Percentiles rank a stretch among this genome's conserved stretches.
Evolutionary conservation across 2,329 filamentous ascomycete genomes (phyloP).

Genomic region (Beauveria brongniartii): DNA sequence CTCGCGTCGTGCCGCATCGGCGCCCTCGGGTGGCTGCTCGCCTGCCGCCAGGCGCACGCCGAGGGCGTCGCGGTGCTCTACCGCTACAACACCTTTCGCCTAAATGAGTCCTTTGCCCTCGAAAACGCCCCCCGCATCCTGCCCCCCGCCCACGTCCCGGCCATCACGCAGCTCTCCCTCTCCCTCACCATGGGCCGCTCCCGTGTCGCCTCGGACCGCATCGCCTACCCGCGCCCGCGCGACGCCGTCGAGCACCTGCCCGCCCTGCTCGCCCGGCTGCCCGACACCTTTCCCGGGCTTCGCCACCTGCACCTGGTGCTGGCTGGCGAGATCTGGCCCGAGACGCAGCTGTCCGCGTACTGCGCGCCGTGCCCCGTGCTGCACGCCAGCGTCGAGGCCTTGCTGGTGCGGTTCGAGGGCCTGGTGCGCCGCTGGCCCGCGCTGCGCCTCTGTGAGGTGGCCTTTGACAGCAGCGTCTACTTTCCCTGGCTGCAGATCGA

Average conservation of each 20-base stretch:
- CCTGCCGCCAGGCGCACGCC: slow-evolving; percentile 5
- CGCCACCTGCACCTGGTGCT: not conserved
- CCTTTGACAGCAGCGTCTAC: slow-evolving; percentile 5
- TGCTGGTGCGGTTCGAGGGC: not conserved
- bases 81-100: slow-evolving; percentile 2
- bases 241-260: slow-evolving; percentile 3
- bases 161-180: slow-evolving; percentile 1
- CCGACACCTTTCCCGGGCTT: not conserved
- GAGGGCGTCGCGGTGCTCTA: slow-evolving; percentile 8
- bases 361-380: not conserved
- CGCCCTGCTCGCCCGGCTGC: not conserved
- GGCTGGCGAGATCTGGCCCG: slow-evolving; percentile 3
- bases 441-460: not conserved
- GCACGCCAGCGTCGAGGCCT: not conserved
- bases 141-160: not conserved
- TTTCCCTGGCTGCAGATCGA: slow-evolving; percentile 10
- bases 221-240: slow-evolving; percentile 4
- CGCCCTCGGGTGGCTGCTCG: slow-evolving; percentile 4
- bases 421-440: not conserved
- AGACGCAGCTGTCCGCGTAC: not conserved
- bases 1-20: not conserved
- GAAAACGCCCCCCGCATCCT: not conserved
- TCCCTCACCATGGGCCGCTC: not conserved
- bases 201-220: not conserved
- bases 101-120: slow-evolving; percentile 5